Conservation (phyloP, 2,329 filamentous ascomycete genomes). For the Cadophora sp. region DNA sequence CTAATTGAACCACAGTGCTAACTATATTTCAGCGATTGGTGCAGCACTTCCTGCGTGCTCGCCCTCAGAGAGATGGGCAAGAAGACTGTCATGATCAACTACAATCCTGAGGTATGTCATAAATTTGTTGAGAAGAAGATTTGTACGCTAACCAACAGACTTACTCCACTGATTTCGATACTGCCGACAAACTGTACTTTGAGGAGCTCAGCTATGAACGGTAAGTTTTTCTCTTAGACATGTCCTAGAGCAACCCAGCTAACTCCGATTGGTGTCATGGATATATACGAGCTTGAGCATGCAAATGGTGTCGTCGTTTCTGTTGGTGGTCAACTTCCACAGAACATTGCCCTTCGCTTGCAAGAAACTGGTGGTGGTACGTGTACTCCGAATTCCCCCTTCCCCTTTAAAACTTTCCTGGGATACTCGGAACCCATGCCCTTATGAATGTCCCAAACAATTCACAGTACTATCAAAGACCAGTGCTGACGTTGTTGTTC, state of each 20-base stretch:
- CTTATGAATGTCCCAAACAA: neutral
- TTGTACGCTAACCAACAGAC: too few species aligned
- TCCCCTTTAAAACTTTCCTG: neutral
- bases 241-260: too few species aligned
- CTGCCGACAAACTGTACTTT: constrained; percentile 92
- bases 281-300: constrained; percentile 93
- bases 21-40: constrained; percentile 72
- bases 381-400: too few species aligned
- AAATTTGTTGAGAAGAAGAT: neutral
- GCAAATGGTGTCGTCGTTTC: constrained; percentile 91
- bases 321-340: constrained; percentile 93
- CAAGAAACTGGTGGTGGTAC: constrained; percentile 82
- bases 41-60: constrained; percentile 87
- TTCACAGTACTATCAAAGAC: neutral
- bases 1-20: too few species aligned
- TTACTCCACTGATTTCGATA: constrained; percentile 83
- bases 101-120: constrained; percentile 50
- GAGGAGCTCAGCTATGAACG: constrained; percentile 92
- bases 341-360: constrained; percentile 94
- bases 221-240: neutral
- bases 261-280: constrained; percentile 91
- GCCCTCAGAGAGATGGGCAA: constrained; percentile 86
- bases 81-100: constrained; percentile 97
- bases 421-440: too few species aligned
- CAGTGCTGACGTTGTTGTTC: neutral